Base-by-base conservation (phyloP, 257 asterid species). In the Hygrophila difformis region DNA sequence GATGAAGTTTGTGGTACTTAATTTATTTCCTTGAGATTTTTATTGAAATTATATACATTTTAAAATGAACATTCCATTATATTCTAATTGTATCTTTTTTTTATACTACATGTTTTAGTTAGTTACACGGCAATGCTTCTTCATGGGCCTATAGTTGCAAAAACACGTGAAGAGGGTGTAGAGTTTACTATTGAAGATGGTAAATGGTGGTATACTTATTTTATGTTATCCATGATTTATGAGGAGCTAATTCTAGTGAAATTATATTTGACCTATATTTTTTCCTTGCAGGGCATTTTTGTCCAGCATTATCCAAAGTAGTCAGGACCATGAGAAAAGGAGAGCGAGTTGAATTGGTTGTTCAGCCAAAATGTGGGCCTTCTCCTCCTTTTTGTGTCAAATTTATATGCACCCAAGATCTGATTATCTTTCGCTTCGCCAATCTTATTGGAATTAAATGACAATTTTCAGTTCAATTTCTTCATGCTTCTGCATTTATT, bases 311-410 rank as follows among this genome's bases (percentile, higher is more conserved):
- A 59, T 57, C 81, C 31, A 82, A 60, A 66, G 89, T 79, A 33
- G 53, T 82, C 58, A 78, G 75, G 68, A 78, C 94, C 52, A 82
- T 82, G 94, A 79, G 51, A 75, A 71, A 23, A 58, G 76, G 83
- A 21, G 94, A 82, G 76, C 76, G 57, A 64, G 89, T 44, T 56
- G 63, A 65, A 61, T 58, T 82, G 60, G 38, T 64, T 60, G 71
- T 82, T 58, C 79, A 75, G 67, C 83, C 83, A 36, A 74, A 64
- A 17, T 82, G 89, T 82, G 68, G 11, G 77, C 57, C 48, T 56
- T 20, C 36, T 10, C 3, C n/a, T 41, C 56, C 29, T 21, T 4
- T 50, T 23, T 8, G 11, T 34, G 18, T 34, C 34, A 29, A 10
- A 60, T 44, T 43, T 17, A 15, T 22, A 12, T n/a, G 46, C 7